These are phyloP conservation scores for Naganishia vaughanmartiniae DNA, from an alignment of 768 basidiomycete species.

Conservation along the genomic window DNA sequence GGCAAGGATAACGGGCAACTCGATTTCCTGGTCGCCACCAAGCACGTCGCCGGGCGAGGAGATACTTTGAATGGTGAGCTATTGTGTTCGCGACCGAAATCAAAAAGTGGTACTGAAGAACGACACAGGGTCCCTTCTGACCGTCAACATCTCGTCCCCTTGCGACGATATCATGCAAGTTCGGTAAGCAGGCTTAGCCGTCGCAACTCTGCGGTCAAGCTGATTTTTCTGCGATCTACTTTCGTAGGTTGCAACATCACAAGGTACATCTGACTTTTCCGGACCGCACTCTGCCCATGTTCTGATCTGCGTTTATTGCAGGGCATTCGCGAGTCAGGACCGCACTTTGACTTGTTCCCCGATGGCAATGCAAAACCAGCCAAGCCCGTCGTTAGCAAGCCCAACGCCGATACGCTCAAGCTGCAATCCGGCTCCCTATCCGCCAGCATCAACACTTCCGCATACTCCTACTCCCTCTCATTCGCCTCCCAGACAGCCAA, in stretches of 20 bases:
- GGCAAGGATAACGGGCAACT: conserved; percentile 55
- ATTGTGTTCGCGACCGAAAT: background rate
- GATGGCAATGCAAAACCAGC: conserved; percentile 59
- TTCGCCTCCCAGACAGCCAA: conserved; percentile 43
- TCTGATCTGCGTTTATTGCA: conserved; percentile 53
- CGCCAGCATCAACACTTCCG: conserved; percentile 57
- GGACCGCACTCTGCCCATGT: conserved; percentile 58
- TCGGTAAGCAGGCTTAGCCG: conserved; percentile 17
- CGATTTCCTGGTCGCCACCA: conserved; percentile 60
- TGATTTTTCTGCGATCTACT: background rate
- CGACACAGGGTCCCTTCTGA: conserved; percentile 54
- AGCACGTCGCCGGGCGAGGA: conserved; percentile 42
- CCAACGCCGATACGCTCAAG: conserved; percentile 48
- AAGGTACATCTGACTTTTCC: conserved; percentile 34
- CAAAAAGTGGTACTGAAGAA: background rate
- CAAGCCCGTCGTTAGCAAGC: conserved; percentile 55
- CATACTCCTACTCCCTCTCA: conserved; percentile 64
- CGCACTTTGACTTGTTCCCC: conserved; percentile 64
- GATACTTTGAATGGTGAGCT: conserved; percentile 53
- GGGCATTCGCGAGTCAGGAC: conserved; percentile 53
- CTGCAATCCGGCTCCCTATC: conserved; percentile 59
- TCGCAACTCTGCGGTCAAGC: background rate
- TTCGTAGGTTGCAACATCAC: conserved; percentile 38
- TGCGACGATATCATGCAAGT: conserved; percentile 50
- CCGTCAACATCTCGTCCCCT: conserved; percentile 51